Percentiles rank a stretch among this genome's conserved stretches.
phyloP scores from a whole-genome alignment of 345 rosid genomes.

The Crucihimalaya himalaica region DNA sequence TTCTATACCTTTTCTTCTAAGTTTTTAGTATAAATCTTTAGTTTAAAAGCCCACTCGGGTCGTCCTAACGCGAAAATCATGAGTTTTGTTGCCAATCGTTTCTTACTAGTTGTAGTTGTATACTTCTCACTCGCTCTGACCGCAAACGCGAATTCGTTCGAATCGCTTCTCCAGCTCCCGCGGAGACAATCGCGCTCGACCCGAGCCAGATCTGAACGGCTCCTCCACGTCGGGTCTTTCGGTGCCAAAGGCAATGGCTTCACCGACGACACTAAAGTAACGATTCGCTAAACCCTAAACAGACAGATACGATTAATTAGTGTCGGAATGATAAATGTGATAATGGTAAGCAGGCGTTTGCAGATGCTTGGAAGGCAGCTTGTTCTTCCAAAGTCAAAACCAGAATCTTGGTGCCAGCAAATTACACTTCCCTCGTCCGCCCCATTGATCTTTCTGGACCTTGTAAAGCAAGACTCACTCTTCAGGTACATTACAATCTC shows the following conservation, averaged over 20 bases:
- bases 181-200: slow-evolving; percentile 37
- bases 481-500: slow-evolving; percentile 32
- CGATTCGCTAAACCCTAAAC: neutral
- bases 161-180: slow-evolving; percentile 63
- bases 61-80: neutral
- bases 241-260: slow-evolving; percentile 79
- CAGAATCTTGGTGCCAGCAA: slow-evolving; percentile 57
- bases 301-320: neutral
- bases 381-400: slow-evolving; percentile 62
- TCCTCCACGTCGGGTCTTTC: slow-evolving; percentile 53
- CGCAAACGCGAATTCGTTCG: slow-evolving; percentile 47
- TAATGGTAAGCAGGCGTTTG: slow-evolving; percentile 57
- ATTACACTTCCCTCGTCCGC: slow-evolving; percentile 53
- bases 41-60: neutral
- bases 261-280: slow-evolving; percentile 70
- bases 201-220: slow-evolving; percentile 58
- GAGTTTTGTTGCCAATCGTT: slow-evolving; percentile 1
- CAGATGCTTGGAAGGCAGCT: slow-evolving; percentile 67
- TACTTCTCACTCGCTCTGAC: slow-evolving; percentile 31
- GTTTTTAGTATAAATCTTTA: too few species aligned
- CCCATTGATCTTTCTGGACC: slow-evolving; percentile 75
- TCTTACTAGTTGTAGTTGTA: slow-evolving; percentile 1
- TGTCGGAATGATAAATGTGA: slow-evolving; percentile 24
- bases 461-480: slow-evolving; percentile 76
- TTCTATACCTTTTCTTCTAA: neutral